A percentile compares a stretch with the other conserved stretches of the same genome.
Evolutionary conservation across 257 asterid genomes (phyloP).

Genomic region (Solanum megistacrolobum): DNA sequence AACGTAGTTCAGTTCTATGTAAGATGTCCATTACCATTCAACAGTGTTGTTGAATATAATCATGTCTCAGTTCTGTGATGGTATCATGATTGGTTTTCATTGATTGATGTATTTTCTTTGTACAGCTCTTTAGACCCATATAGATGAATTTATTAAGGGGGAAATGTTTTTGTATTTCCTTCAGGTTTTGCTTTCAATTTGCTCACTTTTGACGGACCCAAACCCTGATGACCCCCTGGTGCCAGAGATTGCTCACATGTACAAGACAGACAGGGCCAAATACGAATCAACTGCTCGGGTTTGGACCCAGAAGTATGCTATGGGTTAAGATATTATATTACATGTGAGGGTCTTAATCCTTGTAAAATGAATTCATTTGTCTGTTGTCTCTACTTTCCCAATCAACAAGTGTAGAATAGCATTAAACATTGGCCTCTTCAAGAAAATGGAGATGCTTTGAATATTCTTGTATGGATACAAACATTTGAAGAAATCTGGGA

Average conservation of each 20-base stretch:
- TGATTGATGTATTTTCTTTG: neutral
- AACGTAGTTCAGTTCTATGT: neutral
- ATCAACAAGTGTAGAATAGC: slow-evolving; percentile 18
- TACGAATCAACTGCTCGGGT: slow-evolving; percentile 79
- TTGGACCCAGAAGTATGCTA: slow-evolving; percentile 90
- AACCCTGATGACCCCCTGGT: slow-evolving; percentile 87
- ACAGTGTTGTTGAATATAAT: neutral
- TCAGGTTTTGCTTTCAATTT: slow-evolving; percentile 75
- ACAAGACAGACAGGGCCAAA: slow-evolving; percentile 69
- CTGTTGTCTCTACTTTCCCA: slow-evolving; percentile 14
- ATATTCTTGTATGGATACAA: slow-evolving; percentile 16
- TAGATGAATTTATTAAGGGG: neutral
- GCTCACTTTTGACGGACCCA: slow-evolving; percentile 77
- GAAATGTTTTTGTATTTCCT: neutral
- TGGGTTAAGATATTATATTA: slow-evolving; percentile 36
- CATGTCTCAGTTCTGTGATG: neutral
- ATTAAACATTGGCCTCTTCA: neutral
- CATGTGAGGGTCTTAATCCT: neutral
- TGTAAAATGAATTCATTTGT: slow-evolving; percentile 24
- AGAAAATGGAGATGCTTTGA: slow-evolving; percentile 3
- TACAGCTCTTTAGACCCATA: neutral
- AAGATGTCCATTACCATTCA: neutral
- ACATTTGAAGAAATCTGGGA: slow-evolving; percentile 8
- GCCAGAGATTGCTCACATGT: slow-evolving; percentile 83
- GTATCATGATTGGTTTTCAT: neutral